Base-by-base conservation (phyloP, 352 stramenopile genomes). In the Phytophthora boehmeriae region DNA sequence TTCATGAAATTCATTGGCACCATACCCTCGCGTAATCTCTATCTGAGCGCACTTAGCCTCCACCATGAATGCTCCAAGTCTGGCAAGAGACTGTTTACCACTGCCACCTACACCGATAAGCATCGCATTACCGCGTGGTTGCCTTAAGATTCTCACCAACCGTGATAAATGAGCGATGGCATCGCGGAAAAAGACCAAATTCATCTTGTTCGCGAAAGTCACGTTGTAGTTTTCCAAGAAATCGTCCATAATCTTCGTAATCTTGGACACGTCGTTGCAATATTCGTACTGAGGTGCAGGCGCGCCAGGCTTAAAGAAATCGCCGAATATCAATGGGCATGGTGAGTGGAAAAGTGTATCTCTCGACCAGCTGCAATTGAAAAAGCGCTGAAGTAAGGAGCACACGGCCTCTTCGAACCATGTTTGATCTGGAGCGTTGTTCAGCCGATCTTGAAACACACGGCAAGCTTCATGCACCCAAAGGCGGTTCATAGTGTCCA, bases 121-220 rank as follows among this genome's bases (percentile, higher is more conserved):
- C 88, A 98, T 97, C n/a, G 95, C 95, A 52, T 98, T 98, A 36
- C 95, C 95, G 11, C 92, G 66, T 6, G 94, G 95, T 38, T 98
- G 94, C 0, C 95, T 70, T 11, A 98, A 59, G 47, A 98, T 96
- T 3, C 96, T 86, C 3, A 84, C 80, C 6, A 98, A 83, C 2
- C 95, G 76, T 2, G 86, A 74, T 9, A 98, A 76, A 52, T 98
- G 96, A 0, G 74, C 83, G 23, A 98, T 84, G 2, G 96, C 96
- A 47, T 98, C 96, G 0, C 79, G 69, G 71, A 98, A 98, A 66
- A 98, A 98, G 0, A 98, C 96, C 17, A 98, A 68, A 42, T 98
- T 96, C 95, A 98, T 98, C 64, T 96, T 93, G 62, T 92, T 98
- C 4, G 93, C 80, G 51, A 96, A 97, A 11, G 63, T 82, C 42